These are phyloP conservation scores for Bromus sterilis DNA, from an alignment of 176 grass and related monocot genomes.

Conservation along the genomic window DNA sequence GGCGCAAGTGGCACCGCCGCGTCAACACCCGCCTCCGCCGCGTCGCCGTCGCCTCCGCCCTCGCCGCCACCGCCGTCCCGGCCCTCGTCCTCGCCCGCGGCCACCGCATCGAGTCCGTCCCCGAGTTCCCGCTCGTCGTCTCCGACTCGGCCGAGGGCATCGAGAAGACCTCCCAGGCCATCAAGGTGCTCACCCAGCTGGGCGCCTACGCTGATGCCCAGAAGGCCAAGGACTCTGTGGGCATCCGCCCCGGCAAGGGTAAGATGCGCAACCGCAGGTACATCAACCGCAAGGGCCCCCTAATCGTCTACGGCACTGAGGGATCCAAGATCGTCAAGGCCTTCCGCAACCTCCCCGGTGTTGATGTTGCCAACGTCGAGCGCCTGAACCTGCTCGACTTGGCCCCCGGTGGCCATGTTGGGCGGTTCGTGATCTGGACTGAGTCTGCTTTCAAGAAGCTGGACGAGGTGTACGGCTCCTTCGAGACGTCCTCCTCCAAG, in stretches of 20 bases:
- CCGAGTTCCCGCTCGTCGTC: conserved; percentile 71
- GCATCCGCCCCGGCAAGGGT: conserved; percentile 63
- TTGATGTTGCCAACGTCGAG: conserved; percentile 76
- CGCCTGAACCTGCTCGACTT: conserved; percentile 83
- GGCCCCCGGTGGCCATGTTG: conserved; percentile 78
- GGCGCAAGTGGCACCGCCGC: conserved; percentile 66
- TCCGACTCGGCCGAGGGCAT: conserved; percentile 56
- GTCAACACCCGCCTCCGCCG: conserved; percentile 55
- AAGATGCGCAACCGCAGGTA: conserved; percentile 88
- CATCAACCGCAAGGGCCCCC: conserved; percentile 75
- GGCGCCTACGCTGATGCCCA: conserved; percentile 66
- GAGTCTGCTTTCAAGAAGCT: conserved; percentile 90
- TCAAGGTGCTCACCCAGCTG: conserved; percentile 74
- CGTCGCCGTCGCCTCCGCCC: conserved; percentile 49
- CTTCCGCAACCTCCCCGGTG: conserved; percentile 80
- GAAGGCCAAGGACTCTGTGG: conserved; percentile 74
- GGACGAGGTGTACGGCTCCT: conserved; percentile 60
- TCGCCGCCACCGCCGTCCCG: conserved; percentile 68
- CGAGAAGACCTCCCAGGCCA: conserved; percentile 79
- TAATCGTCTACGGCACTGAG: conserved; percentile 74
- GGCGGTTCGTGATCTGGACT: conserved; percentile 87
- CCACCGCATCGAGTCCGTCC: conserved; percentile 58
- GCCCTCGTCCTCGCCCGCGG: conserved; percentile 67
- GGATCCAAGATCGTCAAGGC: conserved; percentile 88
- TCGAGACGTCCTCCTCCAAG: conserved; percentile 46